Base-by-base conservation (phyloP, 1,139 yeast species). In the Taphrina wiesneri region DNA sequence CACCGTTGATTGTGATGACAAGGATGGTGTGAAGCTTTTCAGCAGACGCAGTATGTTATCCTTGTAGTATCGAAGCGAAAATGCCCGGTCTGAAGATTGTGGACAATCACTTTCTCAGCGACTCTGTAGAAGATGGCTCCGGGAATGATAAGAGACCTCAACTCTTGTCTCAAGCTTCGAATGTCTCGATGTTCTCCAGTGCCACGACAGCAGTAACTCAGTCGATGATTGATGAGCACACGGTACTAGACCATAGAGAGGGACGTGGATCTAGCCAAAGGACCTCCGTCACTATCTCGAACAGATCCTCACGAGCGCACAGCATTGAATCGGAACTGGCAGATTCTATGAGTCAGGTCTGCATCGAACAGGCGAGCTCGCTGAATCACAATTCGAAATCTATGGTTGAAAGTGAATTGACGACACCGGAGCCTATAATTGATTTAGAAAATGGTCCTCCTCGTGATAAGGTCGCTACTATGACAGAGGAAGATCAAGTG, bases 181-280 rank as follows among this genome's bases (percentile, higher is more conserved):
- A 15, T 19, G 62, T 30, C 6, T 56, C 62, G 13, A 21, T 56
- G 9, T 28, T 45, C 17, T 28, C 62, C 19, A 47, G 32, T 32
- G 45, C 62, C n/a, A 56, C 62, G 11, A 56, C 62, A 13, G 52
- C 49, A 7, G 7, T 56, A 23, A 56, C 62, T 17, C 53, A 43
- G 19, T 32, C 52, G 1, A 36, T 25, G 0, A 43, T 30, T 7
- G 26, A n/a, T 25, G 28, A 17, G 28, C 36, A 23, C 19, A 32
- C 41, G 23, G 26, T 28, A 13, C 52, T 43, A 25, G 49, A 54
- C 7, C 17, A 56, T 56, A n/a, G 32, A 15, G 51, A 56, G 5
- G 54, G 54, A 7, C n/a, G 36, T 15, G 21, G 6, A 21, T 13
- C 13, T 13, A 23, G 34, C 9, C 11, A 17, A 6, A 11, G 36